These are phyloP conservation scores for Phyllosticta ampelicida DNA, from an alignment of 2,329 filamentous ascomycete genomes.

Conservation along the genomic window DNA sequence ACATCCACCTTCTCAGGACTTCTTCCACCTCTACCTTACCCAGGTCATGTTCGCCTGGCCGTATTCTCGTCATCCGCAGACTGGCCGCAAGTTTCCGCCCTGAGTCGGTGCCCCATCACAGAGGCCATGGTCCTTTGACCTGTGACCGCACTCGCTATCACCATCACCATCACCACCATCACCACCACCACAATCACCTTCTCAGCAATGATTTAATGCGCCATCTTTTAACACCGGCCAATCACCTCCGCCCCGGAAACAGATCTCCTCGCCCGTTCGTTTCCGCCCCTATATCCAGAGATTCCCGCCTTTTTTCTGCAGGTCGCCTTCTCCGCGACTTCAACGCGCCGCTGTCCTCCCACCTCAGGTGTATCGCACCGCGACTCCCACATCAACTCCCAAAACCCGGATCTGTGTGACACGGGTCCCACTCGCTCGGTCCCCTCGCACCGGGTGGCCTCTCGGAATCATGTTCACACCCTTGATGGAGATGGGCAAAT, in stretches of 20 bases:
- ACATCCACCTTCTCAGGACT: background rate
- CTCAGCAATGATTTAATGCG: background rate
- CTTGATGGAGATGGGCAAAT: slow-evolving; percentile 20
- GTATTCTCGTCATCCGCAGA: background rate
- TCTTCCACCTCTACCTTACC: background rate
- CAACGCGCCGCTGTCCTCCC: background rate
- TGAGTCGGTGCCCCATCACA: background rate
- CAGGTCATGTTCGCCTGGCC: slow-evolving; percentile 4
- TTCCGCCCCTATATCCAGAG: background rate
- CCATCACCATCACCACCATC: background rate
- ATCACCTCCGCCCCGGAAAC: background rate
- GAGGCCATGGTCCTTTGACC: background rate
- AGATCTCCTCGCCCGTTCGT: background rate
- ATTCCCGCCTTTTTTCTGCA: background rate
- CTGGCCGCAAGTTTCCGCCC: slow-evolving; percentile 1
- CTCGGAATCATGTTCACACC: slow-evolving; percentile 20
- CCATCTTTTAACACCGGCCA: background rate
- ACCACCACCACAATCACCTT: background rate
- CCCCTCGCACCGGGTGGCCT: background rate
- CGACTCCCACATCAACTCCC: background rate
- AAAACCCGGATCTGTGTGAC: background rate
- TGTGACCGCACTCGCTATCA: background rate
- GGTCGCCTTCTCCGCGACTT: background rate
- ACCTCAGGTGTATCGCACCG: background rate
- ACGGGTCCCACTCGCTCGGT: background rate